Evolutionary conservation across 305 asterid genomes (phyloP), one percentile per base, ranked within the genome.

Genomic region (Fraxinus xanthoxyloides): DNA sequence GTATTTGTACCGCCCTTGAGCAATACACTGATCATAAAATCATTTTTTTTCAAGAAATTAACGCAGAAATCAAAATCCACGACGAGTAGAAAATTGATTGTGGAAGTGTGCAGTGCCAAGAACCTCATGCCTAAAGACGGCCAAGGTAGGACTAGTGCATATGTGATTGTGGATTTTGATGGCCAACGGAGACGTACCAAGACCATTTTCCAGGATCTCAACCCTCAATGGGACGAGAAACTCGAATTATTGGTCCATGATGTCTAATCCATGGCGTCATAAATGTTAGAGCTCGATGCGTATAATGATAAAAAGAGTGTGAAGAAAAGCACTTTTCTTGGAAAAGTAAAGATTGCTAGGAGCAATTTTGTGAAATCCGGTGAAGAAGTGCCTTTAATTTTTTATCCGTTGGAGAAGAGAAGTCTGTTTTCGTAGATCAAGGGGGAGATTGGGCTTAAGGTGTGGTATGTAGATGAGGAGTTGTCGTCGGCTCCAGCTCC

Each of bases 121-220:
- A 95, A 95, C 70, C 79, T 95, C 79, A 95, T 95, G 98, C 98
- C 98, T 0, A 95, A 93, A 75, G 98, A 95, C 81, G 98, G 98
- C 19, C 97, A 93, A 78, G 98, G 98, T 34, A 92, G 97, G 75
- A 95, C 98, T 30, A 95, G 98, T 87, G 96, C 98, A 70, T 92
- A 90, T 77, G 97, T 84, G 81, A 90, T 92, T 67, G 92, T 91
- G 9, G 98, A 93, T 83, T 95, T 83, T 82, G 98, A 95, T 79
- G 96, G 97, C 84, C 98, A 95, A 76, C 92, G 97, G 10, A 98
- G 97, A 34, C 93, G 98, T 3, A 95, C 98, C 5, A 90, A 90
- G 87, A 93, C 98, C 2, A 86, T 89, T 43, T 87, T 79, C 40
- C 87, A 97, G 43, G 98, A 95, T 87, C 98, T 95, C 54, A 95